Conservation (phyloP, 192 early-diverging fungal species). For the Gigaspora rosea region DNA sequence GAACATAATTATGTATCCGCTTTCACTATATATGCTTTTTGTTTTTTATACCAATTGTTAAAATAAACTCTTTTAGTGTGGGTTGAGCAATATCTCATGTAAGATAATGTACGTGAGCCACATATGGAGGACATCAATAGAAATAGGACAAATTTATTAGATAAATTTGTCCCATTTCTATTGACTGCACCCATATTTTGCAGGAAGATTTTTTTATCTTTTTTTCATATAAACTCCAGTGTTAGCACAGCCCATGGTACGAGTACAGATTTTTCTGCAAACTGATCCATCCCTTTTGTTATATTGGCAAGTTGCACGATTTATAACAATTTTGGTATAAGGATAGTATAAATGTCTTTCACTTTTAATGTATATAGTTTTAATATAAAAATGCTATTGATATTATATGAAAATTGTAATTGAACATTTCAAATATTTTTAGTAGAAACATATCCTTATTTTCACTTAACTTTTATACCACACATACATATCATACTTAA, state of each 20-base stretch:
- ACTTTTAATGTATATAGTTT: constrained; percentile 13
- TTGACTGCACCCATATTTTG: too few relatives aligned
- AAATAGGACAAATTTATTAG: too few relatives aligned
- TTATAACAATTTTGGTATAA: not conserved
- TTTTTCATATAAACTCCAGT: constrained; percentile 18
- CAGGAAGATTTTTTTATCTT: constrained; percentile 11
- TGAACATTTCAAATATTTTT: constrained; percentile 5
- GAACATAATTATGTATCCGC: not conserved
- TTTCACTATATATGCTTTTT: not conserved
- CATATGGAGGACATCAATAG: too few relatives aligned
- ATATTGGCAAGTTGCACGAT: constrained; percentile 4
- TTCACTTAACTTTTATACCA: not conserved
- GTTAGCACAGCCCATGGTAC: not conserved
- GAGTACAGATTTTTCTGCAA: not conserved
- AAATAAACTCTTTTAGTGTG: constrained; percentile 1
- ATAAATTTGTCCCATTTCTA: too few relatives aligned
- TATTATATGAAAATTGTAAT: not conserved
- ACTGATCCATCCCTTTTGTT: constrained; percentile 21
- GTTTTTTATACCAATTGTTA: constrained; percentile 2
- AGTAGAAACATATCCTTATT: constrained; percentile 2
- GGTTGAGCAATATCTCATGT: not conserved
- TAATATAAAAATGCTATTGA: constrained; percentile 10
- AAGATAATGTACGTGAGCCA: constrained; percentile 1
- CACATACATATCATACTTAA: too few relatives aligned
- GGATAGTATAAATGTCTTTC: not conserved